Conservation (phyloP, 495 filamentous ascomycete genomes). For the Aspergillus bertholletiae region DNA sequence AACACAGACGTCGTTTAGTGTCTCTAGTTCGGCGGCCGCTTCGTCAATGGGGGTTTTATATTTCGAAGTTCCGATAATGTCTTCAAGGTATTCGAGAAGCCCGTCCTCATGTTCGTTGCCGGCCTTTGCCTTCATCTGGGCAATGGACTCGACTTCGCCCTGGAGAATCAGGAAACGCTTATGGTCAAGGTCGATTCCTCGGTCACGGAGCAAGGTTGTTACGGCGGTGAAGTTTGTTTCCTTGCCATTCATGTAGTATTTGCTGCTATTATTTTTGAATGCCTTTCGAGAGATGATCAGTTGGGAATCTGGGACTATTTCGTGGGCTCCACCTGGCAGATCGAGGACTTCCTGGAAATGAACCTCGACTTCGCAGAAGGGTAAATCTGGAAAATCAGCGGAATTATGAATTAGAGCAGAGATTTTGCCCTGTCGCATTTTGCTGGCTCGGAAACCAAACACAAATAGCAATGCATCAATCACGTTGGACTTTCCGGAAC, state of each 20-base stretch:
- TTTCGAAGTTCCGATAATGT: constrained; percentile 97
- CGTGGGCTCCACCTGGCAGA: constrained; percentile 65
- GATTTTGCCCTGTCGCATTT: constrained; percentile 98
- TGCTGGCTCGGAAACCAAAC: constrained; percentile 96
- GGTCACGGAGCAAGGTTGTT: constrained; percentile 79
- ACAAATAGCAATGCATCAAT: constrained; percentile 98
- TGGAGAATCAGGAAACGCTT: constrained; percentile 97
- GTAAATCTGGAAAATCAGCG: constrained; percentile 75
- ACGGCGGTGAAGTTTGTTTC: constrained; percentile 89
- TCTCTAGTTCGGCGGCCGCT: constrained; percentile 81
- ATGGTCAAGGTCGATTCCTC: constrained; percentile 93
- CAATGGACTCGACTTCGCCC: constrained; percentile 97
- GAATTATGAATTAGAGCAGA: constrained; percentile 97
- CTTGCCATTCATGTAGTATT: constrained; percentile 90
- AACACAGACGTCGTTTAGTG: constrained; percentile 86
- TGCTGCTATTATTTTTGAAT: constrained; percentile 97
- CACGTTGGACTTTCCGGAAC: constrained; percentile 97
- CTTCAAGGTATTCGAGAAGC: constrained; percentile 92
- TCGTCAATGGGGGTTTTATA: constrained; percentile 98
- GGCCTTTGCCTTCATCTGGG: constrained; percentile 98
- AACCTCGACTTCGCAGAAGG: constrained; percentile 91
- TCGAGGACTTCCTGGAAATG: constrained; percentile 95
- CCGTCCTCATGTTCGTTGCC: constrained; percentile 93
- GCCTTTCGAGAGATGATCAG: constrained; percentile 87
- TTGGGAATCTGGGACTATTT: constrained; percentile 75